phyloP scores from a whole-genome alignment of 495 filamentous ascomycete genomes.

The Aspergillus incahuasiensis region DNA sequence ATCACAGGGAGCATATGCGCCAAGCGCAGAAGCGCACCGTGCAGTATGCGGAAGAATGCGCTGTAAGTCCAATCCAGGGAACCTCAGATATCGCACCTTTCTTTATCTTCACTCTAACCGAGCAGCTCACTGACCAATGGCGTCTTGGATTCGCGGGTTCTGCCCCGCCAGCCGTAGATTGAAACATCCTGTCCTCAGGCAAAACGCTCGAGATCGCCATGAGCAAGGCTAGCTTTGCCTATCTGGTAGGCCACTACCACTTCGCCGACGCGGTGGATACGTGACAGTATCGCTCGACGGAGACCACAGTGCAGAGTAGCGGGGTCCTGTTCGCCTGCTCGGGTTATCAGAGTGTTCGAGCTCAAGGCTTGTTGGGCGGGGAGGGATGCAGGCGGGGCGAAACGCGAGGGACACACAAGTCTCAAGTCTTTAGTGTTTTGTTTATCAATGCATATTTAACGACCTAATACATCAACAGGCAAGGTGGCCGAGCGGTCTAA shows the following conservation, averaged over 20 bases:
- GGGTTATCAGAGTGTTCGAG: too few relatives aligned
- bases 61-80: background rate
- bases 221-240: background rate
- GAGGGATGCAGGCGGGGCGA: too few relatives aligned
- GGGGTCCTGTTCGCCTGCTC: too few relatives aligned
- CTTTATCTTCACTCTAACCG: background rate
- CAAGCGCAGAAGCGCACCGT: background rate
- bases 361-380: too few relatives aligned
- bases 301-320: too few relatives aligned
- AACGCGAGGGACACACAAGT: too few relatives aligned
- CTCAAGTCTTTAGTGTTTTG: too few relatives aligned
- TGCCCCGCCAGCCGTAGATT: background rate
- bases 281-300: slow-evolving; percentile 3
- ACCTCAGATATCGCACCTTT: too few relatives aligned
- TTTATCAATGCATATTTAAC: too few relatives aligned
- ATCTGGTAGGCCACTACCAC: background rate
- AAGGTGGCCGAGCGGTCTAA: background rate
- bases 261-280: background rate
- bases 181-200: background rate
- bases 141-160: slow-evolving; percentile 5
- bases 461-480: too few relatives aligned
- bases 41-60: background rate
- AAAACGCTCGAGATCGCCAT: slow-evolving; percentile 3
- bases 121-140: too few relatives aligned
- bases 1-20: background rate